Evolutionary conservation across 805 yeast species (phyloP), one percentile per base, ranked within the genome.

Genomic region (Debaryomyces hansenii): DNA sequence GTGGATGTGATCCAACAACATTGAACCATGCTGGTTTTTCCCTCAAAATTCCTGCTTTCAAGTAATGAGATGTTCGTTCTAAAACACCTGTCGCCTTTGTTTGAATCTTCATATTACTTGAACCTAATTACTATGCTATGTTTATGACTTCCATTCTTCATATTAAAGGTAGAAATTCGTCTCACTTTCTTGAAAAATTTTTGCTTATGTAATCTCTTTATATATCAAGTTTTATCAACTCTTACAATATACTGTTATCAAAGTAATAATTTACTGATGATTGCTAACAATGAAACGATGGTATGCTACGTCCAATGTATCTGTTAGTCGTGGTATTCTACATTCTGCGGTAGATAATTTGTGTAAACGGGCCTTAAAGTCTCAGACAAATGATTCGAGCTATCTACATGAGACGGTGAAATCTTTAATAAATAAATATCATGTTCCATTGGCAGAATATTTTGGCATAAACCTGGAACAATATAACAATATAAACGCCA

Each of bases 1-100:
- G 98, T 34, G 97, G 97, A 55, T 85, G 77, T 21, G 83, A 76
- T 4, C 88, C 87, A 12, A 94, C 90, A 5, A 87, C 92, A 52
- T 84, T 83, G 66, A 78, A 90, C 99, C 98, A 94, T 1, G 84
- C 84, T 1, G 99, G 99, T 58, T 86, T 85, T 28, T 77, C 67
- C 28, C 66, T 73, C 40, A 90, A 74, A n/a, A 85, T 70, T 1
- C 95, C 92, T 0, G 87, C 78, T 56, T 75, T 75, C 52, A 92
- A 69, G 56, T 83, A 83, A 48, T 85, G 84, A 1, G 96, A 84
- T 0, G 96, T 87, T 58, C 90, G 80, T 65, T 87, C 87, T 39
- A 91, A 78, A 3, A 91, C 87, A 52, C 80, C 80, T 27, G 84
- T 79, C 27, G 97, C 96, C 48, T 80, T 75, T 15, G 63, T 63